Conservation (phyloP, 352 stramenopile species). For the Phytophthora parvispora region DNA sequence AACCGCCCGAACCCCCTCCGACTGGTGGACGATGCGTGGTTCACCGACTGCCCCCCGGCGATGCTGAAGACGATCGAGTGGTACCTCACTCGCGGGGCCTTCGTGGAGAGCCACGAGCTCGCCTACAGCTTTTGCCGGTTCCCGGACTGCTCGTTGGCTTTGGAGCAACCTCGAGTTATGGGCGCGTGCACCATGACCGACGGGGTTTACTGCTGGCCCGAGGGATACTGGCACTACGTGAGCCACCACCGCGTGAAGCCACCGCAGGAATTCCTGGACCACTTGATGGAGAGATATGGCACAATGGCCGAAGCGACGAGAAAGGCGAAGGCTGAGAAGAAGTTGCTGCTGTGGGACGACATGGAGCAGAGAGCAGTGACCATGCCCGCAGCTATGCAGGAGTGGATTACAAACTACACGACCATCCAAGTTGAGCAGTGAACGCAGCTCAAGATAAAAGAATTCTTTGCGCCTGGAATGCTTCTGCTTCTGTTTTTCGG, state of each 20-base stretch:
- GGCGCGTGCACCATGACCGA: constrained; percentile 84
- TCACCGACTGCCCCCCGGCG: constrained; percentile 15
- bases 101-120: constrained; percentile 84
- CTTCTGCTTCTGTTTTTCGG: too few species aligned
- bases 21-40: constrained; percentile 71
- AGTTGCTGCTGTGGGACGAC: constrained; percentile 69
- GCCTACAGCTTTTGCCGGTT: constrained; percentile 88
- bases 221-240: constrained; percentile 86
- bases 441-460: not conserved
- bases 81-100: constrained; percentile 64
- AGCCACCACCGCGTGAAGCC: constrained; percentile 70
- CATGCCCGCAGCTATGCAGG: constrained; percentile 73
- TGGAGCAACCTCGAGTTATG: constrained; percentile 56
- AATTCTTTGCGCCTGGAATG: too few species aligned
- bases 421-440: constrained; percentile 42
- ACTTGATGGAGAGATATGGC: constrained; percentile 52
- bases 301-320: constrained; percentile 37
- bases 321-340: constrained; percentile 30
- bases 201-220: constrained; percentile 81
- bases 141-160: constrained; percentile 46
- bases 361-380: constrained; percentile 30
- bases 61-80: constrained; percentile 49
- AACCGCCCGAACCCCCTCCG: constrained; percentile 52
- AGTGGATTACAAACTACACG: constrained; percentile 75
- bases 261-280: constrained; percentile 64